A percentile compares a stretch with the other conserved stretches of the same genome.
phyloP scores from a whole-genome alignment of 345 rosid genomes.

The Geranium brycei region DNA sequence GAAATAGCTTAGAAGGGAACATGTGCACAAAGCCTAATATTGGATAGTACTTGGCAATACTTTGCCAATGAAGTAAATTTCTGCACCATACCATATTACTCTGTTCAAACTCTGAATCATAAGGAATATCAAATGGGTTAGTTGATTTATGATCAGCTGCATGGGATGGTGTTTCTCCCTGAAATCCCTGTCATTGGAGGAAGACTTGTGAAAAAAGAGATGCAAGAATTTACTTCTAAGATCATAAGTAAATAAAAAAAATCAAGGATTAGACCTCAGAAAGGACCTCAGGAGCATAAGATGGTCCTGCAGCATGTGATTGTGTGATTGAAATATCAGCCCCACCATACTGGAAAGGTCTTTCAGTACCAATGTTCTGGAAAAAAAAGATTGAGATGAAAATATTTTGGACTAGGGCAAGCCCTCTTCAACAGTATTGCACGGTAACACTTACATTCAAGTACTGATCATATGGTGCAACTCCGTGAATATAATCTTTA shows the following conservation, averaged over 20 bases:
- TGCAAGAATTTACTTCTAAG: background rate
- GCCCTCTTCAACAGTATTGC: background rate
- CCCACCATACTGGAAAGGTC: background rate
- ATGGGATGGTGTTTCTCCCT: conserved; percentile 38
- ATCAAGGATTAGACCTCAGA: background rate
- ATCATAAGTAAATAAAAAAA: background rate
- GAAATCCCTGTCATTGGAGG: conserved; percentile 7
- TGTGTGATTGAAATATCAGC: background rate
- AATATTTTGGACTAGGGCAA: background rate
- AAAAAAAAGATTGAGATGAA: background rate
- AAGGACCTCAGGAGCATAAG: background rate
- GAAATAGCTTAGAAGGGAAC: background rate
- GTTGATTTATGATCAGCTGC: conserved; percentile 38
- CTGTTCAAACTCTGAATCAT: conserved; percentile 46
- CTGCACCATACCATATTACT: conserved; percentile 44
- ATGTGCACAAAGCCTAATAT: background rate
- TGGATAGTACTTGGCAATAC: background rate
- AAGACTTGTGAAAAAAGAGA: background rate
- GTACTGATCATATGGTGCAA: conserved; percentile 16
- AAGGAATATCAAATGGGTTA: conserved; percentile 92
- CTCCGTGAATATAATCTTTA: conserved; percentile 21
- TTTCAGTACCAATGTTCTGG: background rate
- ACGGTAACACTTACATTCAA: conserved; percentile 14
- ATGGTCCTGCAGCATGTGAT: background rate
- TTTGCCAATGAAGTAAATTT: background rate